A percentile compares a stretch with the other conserved stretches of the same genome.
Evolutionary conservation across 768 basidiomycete species (phyloP).

Genomic region (Amanita muscaria): DNA sequence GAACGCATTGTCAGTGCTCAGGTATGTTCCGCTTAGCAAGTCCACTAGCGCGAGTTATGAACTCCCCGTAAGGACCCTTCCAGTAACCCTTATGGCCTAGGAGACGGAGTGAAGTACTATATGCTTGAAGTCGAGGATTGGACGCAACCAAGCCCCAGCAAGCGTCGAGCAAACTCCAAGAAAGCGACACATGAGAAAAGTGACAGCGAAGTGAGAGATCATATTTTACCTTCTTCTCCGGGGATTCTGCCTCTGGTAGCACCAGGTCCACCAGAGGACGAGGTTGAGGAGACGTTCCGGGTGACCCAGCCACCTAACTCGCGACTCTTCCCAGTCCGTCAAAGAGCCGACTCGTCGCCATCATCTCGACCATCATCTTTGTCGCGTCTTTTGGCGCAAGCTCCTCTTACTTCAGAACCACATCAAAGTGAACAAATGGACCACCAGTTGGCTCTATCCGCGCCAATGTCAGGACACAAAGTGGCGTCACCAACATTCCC

Average conservation of each 20-base stretch:
- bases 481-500: not conserved
- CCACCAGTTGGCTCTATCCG: not conserved
- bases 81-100: constrained; percentile 84
- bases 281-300: constrained; percentile 67
- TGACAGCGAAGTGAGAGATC: constrained; percentile 23
- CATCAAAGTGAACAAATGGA: constrained; percentile 14
- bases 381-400: constrained; percentile 73
- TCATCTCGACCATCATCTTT: constrained; percentile 70
- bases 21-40: constrained; percentile 32
- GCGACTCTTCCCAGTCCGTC: constrained; percentile 54
- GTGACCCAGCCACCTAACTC: constrained; percentile 59
- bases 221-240: constrained; percentile 18
- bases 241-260: constrained; percentile 36
- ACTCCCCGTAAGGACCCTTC: constrained; percentile 50
- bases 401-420: constrained; percentile 38
- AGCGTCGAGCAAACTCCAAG: constrained; percentile 47
- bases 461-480: too few relatives aligned
- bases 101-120: constrained; percentile 86
- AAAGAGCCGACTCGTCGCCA: constrained; percentile 59
- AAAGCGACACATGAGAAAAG: constrained; percentile 37
- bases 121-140: constrained; percentile 92
- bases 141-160: constrained; percentile 68
- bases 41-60: not conserved
- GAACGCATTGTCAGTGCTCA: constrained; percentile 78
- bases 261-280: constrained; percentile 56